Evolutionary conservation across 768 basidiomycete species (phyloP).

Genomic region (Boletus huronensis): DNA sequence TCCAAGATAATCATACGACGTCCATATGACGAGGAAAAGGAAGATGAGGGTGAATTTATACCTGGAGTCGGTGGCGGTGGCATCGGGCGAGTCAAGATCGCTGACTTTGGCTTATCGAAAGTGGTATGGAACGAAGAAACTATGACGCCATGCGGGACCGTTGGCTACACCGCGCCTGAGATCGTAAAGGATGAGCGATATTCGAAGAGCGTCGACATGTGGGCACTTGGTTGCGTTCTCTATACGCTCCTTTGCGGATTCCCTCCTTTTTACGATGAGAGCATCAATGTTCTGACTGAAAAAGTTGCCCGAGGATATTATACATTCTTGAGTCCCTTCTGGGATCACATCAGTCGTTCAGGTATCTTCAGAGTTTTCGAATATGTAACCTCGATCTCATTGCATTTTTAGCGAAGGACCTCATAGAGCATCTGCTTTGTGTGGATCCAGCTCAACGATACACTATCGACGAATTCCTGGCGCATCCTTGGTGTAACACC

Average conservation of each 20-base stretch:
- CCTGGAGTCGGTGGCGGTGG: slow-evolving; percentile 93
- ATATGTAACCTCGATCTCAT: slow-evolving; percentile 9
- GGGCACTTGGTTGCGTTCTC: slow-evolving; percentile 98
- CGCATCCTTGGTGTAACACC: slow-evolving; percentile 92
- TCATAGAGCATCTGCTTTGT: slow-evolving; percentile 91
- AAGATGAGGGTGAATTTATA: slow-evolving; percentile 95
- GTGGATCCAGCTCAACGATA: slow-evolving; percentile 94
- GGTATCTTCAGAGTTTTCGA: slow-evolving; percentile 44
- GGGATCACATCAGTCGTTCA: slow-evolving; percentile 88
- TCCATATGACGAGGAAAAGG: slow-evolving; percentile 97
- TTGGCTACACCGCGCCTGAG: slow-evolving; percentile 98
- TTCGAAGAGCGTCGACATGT: slow-evolving; percentile 98
- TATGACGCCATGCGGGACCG: slow-evolving; percentile 99
- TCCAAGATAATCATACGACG: slow-evolving; percentile 71
- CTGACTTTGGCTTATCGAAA: slow-evolving; percentile 96
- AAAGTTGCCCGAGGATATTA: slow-evolving; percentile 98
- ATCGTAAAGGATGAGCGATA: slow-evolving; percentile 99
- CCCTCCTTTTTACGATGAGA: slow-evolving; percentile 98
- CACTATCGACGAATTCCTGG: slow-evolving; percentile 96
- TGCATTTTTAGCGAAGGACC: slow-evolving; percentile 72
- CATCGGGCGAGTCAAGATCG: slow-evolving; percentile 97
- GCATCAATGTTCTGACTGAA: slow-evolving; percentile 95
- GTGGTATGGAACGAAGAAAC: slow-evolving; percentile 99
- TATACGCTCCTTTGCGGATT: slow-evolving; percentile 98
- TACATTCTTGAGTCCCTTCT: slow-evolving; percentile 98